These are phyloP conservation scores for Diaporthe vexans DNA, from an alignment of 2,329 filamentous ascomycete species.

Conservation along the genomic window DNA sequence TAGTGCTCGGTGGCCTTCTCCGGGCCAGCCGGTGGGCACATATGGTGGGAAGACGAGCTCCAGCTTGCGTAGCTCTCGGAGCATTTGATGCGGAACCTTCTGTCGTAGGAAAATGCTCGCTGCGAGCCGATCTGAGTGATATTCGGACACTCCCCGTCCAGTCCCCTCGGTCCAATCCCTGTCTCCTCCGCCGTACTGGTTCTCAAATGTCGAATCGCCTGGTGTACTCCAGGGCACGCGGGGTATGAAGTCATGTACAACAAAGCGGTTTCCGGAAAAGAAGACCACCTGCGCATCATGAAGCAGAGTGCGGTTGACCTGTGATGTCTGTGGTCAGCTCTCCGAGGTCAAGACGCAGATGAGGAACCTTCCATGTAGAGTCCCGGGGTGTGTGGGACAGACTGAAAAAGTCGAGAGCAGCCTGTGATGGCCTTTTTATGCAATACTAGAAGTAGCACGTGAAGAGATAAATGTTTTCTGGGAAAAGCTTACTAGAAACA, in stretches of 20 bases:
- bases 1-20: neutral
- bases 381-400: neutral
- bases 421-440: too few species aligned
- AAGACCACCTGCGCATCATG: neutral
- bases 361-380: neutral
- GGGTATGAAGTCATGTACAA: neutral
- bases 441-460: too few species aligned
- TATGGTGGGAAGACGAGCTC: neutral
- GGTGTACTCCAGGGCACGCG: neutral
- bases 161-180: too few species aligned
- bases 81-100: neutral
- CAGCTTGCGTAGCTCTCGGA: neutral
- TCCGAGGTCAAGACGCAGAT: too few species aligned
- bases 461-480: neutral
- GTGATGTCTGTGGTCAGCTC: neutral
- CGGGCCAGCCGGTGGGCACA: neutral
- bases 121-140: neutral
- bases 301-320: neutral
- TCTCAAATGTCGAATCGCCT: neutral
- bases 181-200: neutral
- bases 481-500: neutral
- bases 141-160: neutral
- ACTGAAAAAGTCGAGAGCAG: too few species aligned
- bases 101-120: neutral
- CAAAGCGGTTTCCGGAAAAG: conserved; percentile 7